Base-by-base conservation (phyloP, 2,329 filamentous ascomycete genomes). In the Epicoccum sorghinum region DNA sequence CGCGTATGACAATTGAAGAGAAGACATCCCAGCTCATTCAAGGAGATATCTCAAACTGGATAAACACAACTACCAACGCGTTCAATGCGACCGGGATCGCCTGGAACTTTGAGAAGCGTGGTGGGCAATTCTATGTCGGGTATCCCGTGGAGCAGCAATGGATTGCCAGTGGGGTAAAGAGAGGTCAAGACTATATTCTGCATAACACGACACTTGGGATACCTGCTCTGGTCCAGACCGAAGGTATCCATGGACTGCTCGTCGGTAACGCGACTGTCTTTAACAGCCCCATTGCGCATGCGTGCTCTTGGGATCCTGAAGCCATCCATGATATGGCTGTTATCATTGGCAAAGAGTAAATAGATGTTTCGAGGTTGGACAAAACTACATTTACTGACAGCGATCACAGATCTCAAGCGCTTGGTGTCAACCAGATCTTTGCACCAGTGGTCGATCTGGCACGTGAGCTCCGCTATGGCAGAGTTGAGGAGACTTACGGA, bases 241-340 rank as follows among this genome's bases (percentile, higher is more conserved):
- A 92, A 73, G 88, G 85, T 33, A 88, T 91, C 39, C 89, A 91
- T 65, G 89, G 88, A 1, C 86, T 91, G 60, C 77, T 90, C 29
- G 82, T 88, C 38, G 82, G 83, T 8, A 91, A 91, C 69, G 88
- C 87, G 3, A 91, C 89, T 1, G 89, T 91, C 55, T 92, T 91
- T 78, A 91, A 91, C 73, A 89, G 86, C 1, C 89, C 89, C 0
- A 90, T 91, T 61, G 88, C 79, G 7, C 84, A 89, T 47, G 88
- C 84, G 13, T 90, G 87, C 65, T 88, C 88, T 0, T 91, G 86
- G 77, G 89, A 91, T 67, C 82, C 83, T 0, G 79, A 80, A 36
- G 73, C 90, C 12, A 77, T 90, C 3, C 74, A 86, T 60, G 82
- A 88, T 60, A 90, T 91, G 87, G 88, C 80, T 6, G 75, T 77